Evolutionary conservation across 306 rosid species (phyloP), one percentile per base, ranked within the genome.

Genomic region (Hylodesmum podocarpum): DNA sequence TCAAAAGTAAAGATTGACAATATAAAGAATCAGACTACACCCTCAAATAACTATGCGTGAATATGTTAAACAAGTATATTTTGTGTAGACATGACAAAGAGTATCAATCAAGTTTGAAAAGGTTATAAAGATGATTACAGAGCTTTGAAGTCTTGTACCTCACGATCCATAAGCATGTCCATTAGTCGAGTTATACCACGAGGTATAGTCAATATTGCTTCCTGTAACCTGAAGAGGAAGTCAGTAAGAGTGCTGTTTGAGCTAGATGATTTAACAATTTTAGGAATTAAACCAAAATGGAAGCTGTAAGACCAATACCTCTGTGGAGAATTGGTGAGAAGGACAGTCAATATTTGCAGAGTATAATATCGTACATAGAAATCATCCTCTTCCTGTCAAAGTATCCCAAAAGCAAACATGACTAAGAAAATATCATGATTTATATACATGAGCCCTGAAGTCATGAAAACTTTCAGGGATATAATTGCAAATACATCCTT

Each of bases 161-260:
- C 98, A 14, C 97, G 97, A 81, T 91, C 98, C 96, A 91, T 91
- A 75, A 90, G 97, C 98, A 94, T 94, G 84, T 94, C 98, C 98
- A 94, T 94, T 36, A 91, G 80, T 77, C 93, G 89, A 72, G 98
- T 94, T 78, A 94, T 91, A 79, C 97, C 96, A 70, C 91, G 91
- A 49, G 98, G 98, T 73, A 88, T 88, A 37, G 96, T 87, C 84
- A 94, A 88, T 84, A 94, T 94, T 62, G 94, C 92, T 90, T 94
- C 97, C 94, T 94, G 97, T 83, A 94, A 89, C 88, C 98, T 91
- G 79, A 85, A 83, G 80, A 84, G 19, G 71, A 77, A 75, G 81
- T 88, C 90, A 80, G 76, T 73, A 80, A 73, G 73, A 31, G 64
- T 31, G 82, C 39, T 80, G 66, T 68, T 76, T 40, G 27, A 72